phyloP scores from a whole-genome alignment of 2,329 filamentous ascomycete genomes.

The Podosphaera leucotricha region DNA sequence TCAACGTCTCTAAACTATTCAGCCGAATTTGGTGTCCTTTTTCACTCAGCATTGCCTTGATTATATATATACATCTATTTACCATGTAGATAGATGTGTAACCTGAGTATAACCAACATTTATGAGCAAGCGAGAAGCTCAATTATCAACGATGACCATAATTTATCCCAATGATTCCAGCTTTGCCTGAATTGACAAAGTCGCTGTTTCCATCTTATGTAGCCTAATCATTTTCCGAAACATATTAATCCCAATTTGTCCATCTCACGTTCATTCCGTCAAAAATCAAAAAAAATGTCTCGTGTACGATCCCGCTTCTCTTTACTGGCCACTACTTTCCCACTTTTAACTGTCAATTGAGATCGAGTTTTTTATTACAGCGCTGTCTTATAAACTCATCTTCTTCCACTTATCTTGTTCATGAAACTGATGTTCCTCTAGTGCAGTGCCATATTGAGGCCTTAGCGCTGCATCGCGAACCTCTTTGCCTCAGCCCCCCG shows the following conservation, averaged over 20 bases:
- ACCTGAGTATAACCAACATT: no score
- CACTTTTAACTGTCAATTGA: background rate
- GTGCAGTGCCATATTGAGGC: background rate
- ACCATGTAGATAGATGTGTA: no score
- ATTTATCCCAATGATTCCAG: background rate
- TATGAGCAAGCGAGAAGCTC: no score
- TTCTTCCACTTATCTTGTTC: background rate
- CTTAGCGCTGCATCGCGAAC: background rate
- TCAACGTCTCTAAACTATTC: no score
- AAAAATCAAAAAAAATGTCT: background rate
- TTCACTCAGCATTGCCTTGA: no score
- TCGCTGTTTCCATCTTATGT: background rate
- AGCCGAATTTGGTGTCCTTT: no score
- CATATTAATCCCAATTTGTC: background rate
- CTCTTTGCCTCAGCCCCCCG: constrained; percentile 7
- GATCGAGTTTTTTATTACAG: background rate
- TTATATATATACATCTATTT: no score
- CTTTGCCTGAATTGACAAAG: background rate
- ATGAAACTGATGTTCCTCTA: background rate
- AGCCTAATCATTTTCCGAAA: background rate
- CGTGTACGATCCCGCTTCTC: background rate
- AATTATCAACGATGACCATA: no score
- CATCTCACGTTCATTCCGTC: background rate
- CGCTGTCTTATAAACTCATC: background rate
- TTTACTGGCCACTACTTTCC: background rate